Percentiles rank a stretch among this genome's conserved stretches.
These are phyloP conservation scores for Chaetomium sp. DNA, from an alignment of 2,329 filamentous ascomycete species.

Conservation along the genomic window DNA sequence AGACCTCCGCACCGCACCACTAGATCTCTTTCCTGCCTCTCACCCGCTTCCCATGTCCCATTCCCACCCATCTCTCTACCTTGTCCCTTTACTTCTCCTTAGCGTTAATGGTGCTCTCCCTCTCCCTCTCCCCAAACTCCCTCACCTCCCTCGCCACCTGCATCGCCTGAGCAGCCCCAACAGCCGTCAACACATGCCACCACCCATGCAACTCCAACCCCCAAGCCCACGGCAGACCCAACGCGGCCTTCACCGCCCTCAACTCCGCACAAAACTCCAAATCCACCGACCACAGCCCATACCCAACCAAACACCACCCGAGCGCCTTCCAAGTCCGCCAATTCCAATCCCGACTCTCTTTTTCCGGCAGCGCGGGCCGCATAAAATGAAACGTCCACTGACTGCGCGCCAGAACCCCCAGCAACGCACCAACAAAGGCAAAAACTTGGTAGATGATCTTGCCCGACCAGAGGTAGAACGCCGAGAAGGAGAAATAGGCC, in stretches of 20 bases:
- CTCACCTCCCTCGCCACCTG: conserved; percentile 28
- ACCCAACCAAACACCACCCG: conserved; percentile 37
- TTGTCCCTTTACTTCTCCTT: neutral
- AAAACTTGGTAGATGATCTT: conserved; percentile 39
- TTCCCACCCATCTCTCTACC: neutral
- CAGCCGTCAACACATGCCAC: conserved; percentile 57
- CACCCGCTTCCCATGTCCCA: too few relatives aligned
- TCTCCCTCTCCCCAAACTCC: conserved; percentile 7
- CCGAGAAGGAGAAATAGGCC: conserved; percentile 35
- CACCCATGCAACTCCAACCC: conserved; percentile 55
- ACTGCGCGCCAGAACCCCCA: conserved; percentile 29
- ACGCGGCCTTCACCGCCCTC: conserved; percentile 34
- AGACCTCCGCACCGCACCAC: too few relatives aligned
- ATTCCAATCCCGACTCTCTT: conserved; percentile 25
- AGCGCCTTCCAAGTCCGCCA: conserved; percentile 27
- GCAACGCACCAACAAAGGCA: conserved; percentile 32
- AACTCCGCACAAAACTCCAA: conserved; percentile 45
- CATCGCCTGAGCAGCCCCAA: conserved; percentile 43
- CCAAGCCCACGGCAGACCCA: conserved; percentile 51
- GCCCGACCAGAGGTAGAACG: conserved; percentile 37
- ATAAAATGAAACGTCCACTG: conserved; percentile 7
- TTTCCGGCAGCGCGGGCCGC: conserved; percentile 25
- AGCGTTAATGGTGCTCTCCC: neutral
- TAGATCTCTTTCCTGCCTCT: too few relatives aligned
- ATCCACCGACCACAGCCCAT: conserved; percentile 52